Evolutionary conservation across 805 yeast species (phyloP), one percentile per base, ranked within the genome.

Genomic region (Teunomyces barrocoloradensis): DNA sequence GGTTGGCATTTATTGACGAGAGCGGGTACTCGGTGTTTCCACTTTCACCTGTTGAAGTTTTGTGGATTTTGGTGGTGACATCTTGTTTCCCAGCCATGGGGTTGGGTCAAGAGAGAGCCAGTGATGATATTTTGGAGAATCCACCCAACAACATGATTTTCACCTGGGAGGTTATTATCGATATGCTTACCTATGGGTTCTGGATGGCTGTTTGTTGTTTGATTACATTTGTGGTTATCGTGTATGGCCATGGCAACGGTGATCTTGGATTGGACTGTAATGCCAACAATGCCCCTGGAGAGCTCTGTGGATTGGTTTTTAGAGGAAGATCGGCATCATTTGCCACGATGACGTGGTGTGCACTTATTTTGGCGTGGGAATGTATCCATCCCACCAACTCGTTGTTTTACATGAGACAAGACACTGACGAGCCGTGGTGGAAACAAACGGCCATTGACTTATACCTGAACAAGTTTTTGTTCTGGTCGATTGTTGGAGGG

Each of bases 61-160:
- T 86, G 55, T 86, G 91, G 91, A 80, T 86, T 57, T 79, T 86
- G 58, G 89, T 86, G 60, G 79, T 85, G 36, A 85, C 92, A 1
- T 83, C 90, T 1, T 84, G 89, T 56, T 84, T 85, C 74, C 92
- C 92, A 38, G 91, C 91, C 17, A 85, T 86, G 88, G 91, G 92
- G 23, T 76, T 85, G 45, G 89, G 89, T 65, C 73, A 82, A 47
- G 89, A 85, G 63, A 71, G 69, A 49, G 89, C 89, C 0, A 73
- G 76, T 51, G 78, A 80, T 32, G 89, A 82, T 58, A 67, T 83
- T 36, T 81, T 85, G 81, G 74, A 78, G 33, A 73, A 75, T 52
- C 82, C 85, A 25, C 91, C 91, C 38, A 81, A 79, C 52, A 80
- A 78, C 47, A 75, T 77, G 20, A 80, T 85, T 41, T 85, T 85